Evolutionary conservation across 176 grass and related monocot genomes (phyloP).

Genomic region (Aegilops speltoides): DNA sequence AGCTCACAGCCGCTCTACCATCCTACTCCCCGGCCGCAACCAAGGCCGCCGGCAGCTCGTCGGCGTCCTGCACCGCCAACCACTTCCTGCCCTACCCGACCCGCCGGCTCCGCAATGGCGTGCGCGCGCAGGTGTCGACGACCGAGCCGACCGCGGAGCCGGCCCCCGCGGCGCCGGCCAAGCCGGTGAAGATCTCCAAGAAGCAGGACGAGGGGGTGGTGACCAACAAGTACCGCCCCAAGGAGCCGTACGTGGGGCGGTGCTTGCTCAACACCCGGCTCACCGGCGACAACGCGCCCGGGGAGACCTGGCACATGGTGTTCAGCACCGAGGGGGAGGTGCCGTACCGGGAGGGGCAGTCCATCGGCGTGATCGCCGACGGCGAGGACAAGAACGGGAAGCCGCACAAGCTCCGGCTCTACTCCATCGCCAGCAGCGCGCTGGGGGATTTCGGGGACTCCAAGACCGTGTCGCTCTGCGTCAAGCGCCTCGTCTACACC

Average conservation of each 20-base stretch:
- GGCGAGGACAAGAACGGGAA: slow-evolving; percentile 94
- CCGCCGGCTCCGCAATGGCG: background rate
- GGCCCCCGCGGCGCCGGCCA: slow-evolving; percentile 22
- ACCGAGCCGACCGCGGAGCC: slow-evolving; percentile 33
- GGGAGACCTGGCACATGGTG: slow-evolving; percentile 98
- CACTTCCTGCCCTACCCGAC: slow-evolving; percentile 39
- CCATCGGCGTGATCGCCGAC: slow-evolving; percentile 81
- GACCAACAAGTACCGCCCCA: slow-evolving; percentile 76
- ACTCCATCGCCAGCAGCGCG: slow-evolving; percentile 95
- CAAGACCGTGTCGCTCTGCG: slow-evolving; percentile 88
- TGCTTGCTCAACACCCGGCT: slow-evolving; percentile 91
- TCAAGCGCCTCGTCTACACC: slow-evolving; percentile 91
- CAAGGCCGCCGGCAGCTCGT: slow-evolving; percentile 16
- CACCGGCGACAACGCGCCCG: slow-evolving; percentile 83
- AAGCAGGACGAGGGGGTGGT: slow-evolving; percentile 80
- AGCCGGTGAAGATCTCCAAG: slow-evolving; percentile 62
- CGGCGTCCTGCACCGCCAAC: background rate
- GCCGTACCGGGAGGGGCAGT: slow-evolving; percentile 92
- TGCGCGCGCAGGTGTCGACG: slow-evolving; percentile 58
- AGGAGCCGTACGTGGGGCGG: slow-evolving; percentile 68
- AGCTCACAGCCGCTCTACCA: slow-evolving; percentile 42
- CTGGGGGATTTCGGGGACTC: slow-evolving; percentile 84
- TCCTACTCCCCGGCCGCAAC: background rate
- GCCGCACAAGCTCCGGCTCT: slow-evolving; percentile 86
- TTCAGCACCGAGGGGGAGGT: slow-evolving; percentile 81